Evolutionary conservation across 2,329 filamentous ascomycete species (phyloP).

Genomic region (Scopulariopsis brevicaulis): DNA sequence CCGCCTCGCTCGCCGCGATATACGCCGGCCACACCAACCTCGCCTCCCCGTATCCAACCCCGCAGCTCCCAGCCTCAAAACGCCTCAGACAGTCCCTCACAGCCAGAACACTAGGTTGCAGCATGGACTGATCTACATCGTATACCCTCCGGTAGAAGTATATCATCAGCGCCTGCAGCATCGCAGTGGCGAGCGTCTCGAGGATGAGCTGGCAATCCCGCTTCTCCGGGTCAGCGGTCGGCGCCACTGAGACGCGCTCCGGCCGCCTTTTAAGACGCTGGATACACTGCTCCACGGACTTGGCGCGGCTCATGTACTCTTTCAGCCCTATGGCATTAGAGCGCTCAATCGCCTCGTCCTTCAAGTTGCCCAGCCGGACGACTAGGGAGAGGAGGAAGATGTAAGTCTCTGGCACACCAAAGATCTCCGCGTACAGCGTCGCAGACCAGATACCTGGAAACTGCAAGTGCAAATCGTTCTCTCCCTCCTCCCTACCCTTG

Average conservation of each 20-base stretch:
- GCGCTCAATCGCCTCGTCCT: not conserved
- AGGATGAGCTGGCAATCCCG: constrained; percentile 8
- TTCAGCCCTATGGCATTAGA: constrained; percentile 9
- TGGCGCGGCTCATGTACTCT: constrained; percentile 19
- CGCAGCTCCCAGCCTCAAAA: constrained; percentile 13
- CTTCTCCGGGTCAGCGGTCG: not conserved
- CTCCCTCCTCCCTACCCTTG: constrained; percentile 21
- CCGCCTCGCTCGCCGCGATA: constrained; percentile 24
- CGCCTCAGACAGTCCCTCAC: constrained; percentile 19
- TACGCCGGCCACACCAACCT: constrained; percentile 25
- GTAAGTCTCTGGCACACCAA: constrained; percentile 23
- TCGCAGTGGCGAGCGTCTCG: constrained; percentile 18
- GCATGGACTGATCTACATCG: constrained; percentile 19
- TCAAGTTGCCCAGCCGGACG: constrained; percentile 17
- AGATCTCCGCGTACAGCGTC: constrained; percentile 27
- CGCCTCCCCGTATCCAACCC: constrained; percentile 15
- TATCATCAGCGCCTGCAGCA: constrained; percentile 22
- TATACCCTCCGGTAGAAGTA: constrained; percentile 27
- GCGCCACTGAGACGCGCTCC: not conserved
- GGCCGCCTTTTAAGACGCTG: constrained; percentile 8
- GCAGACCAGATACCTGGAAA: constrained; percentile 20
- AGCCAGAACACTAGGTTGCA: constrained; percentile 19
- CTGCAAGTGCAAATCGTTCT: constrained; percentile 26
- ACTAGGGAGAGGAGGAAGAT: constrained; percentile 20
- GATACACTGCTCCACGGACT: constrained; percentile 19